phyloP scores from a whole-genome alignment of 2,329 filamentous ascomycete genomes.

The Metarhizium robertsii region DNA sequence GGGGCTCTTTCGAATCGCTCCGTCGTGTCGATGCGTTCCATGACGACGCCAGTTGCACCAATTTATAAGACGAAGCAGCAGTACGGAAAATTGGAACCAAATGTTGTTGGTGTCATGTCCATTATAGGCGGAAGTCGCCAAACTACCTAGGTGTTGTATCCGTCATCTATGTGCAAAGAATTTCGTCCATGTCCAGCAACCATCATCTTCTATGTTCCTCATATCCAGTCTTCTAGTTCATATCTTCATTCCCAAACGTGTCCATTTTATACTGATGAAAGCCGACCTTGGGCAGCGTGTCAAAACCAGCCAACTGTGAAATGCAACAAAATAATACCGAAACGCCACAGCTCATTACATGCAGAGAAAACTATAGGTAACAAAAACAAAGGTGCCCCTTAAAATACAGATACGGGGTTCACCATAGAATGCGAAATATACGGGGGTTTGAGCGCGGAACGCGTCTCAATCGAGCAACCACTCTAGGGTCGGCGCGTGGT shows the following conservation, averaged over 20 bases:
- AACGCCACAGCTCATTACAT: not conserved
- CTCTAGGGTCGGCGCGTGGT: constrained; percentile 2
- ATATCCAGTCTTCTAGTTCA: not conserved
- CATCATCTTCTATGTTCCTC: not conserved
- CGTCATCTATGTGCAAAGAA: not conserved
- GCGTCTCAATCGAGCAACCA: constrained; percentile 2
- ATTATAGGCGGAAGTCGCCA: not conserved
- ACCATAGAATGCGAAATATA: not conserved
- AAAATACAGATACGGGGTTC: not conserved
- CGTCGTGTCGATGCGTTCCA: not conserved
- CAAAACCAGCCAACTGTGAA: not conserved
- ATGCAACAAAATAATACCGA: not conserved
- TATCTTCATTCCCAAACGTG: not conserved
- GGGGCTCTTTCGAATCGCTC: not conserved
- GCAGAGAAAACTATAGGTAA: not conserved
- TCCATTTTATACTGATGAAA: not conserved
- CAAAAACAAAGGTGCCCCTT: not conserved
- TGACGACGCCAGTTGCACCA: not conserved
- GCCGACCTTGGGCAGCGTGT: not conserved
- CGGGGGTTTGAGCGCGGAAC: not conserved
- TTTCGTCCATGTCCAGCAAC: not conserved
- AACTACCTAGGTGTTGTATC: not conserved
- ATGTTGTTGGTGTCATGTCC: not conserved
- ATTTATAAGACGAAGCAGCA: not conserved
- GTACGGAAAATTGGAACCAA: not conserved